These are phyloP conservation scores for Fusarium nanum DNA, from an alignment of 2,329 filamentous ascomycete genomes.

Conservation along the genomic window DNA sequence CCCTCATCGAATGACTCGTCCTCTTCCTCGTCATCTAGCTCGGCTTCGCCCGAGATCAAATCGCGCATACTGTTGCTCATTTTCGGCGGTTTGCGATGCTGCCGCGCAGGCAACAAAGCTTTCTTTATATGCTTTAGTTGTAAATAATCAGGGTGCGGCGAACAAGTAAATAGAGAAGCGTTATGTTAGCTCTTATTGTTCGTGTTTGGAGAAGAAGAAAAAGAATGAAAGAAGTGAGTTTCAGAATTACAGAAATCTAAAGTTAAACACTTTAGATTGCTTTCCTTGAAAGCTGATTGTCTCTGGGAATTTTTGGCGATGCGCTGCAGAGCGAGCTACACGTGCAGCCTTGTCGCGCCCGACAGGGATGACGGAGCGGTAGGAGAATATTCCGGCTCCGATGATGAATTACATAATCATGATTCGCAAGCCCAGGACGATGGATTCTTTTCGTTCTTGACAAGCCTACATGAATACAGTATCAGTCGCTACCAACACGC, in stretches of 20 bases:
- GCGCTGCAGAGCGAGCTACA: conserved; percentile 42
- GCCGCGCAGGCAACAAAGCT: conserved; percentile 45
- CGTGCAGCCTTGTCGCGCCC: conserved; percentile 48
- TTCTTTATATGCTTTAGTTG: conserved; percentile 24
- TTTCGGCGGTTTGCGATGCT: conserved; percentile 50
- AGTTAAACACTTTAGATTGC: conserved; percentile 8
- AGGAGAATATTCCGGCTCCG: conserved; percentile 31
- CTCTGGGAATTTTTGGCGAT: conserved; percentile 45
- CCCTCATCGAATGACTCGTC: conserved; percentile 87
- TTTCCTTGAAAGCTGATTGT: conserved; percentile 29
- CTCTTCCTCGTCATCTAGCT: conserved; percentile 86
- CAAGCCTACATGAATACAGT: neutral
- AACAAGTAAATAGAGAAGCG: neutral
- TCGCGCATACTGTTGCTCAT: conserved; percentile 77
- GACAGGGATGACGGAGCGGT: conserved; percentile 33
- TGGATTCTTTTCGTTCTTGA: neutral
- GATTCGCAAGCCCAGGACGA: neutral
- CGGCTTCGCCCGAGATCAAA: conserved; percentile 85
- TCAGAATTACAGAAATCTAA: conserved; percentile 1
- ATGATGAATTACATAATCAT: conserved; percentile 9
- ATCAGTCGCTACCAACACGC: neutral
- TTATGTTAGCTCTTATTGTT: neutral
- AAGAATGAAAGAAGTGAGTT: neutral
- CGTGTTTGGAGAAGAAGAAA: conserved; percentile 13
- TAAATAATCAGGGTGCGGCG: conserved; percentile 16